phyloP scores from a whole-genome alignment of 192 early-diverging fungal species.

The Linnemannia zychae region DNA sequence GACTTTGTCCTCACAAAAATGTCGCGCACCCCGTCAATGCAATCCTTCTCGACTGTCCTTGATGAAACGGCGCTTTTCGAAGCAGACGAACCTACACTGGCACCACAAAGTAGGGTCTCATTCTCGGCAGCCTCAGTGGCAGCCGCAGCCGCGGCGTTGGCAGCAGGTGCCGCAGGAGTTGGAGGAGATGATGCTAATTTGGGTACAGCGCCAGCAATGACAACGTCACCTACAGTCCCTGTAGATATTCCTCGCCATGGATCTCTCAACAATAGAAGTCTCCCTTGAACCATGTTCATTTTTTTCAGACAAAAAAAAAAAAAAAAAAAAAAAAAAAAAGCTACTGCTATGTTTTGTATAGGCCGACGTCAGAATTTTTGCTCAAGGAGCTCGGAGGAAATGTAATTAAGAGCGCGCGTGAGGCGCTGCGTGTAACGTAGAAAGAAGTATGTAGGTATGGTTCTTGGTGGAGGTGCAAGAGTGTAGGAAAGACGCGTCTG shows the following conservation, averaged over 20 bases:
- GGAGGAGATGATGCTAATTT: neutral
- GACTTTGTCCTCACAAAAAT: slow-evolving; percentile 16
- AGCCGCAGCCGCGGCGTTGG: neutral
- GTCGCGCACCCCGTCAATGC: slow-evolving; percentile 4
- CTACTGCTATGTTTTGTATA: no score
- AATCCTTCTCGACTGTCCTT: neutral
- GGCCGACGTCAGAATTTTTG: no score
- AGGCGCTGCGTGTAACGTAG: no score
- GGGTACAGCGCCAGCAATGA: neutral
- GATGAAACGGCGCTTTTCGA: neutral
- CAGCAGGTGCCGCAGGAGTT: neutral
- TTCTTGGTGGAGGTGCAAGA: neutral
- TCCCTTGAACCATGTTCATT: neutral
- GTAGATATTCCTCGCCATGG: neutral
- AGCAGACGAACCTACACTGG: neutral
- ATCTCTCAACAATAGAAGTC: neutral
- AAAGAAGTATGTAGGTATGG: neutral
- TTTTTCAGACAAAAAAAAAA: neutral
- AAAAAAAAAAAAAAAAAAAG: neutral
- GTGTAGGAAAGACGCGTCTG: neutral
- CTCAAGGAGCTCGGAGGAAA: no score
- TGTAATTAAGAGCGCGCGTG: no score
- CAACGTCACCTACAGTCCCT: neutral
- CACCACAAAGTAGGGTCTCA: neutral
- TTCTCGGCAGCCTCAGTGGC: neutral